These are phyloP conservation scores for Pharus latifolius DNA, from an alignment of 176 grass and related monocot genomes.

Conservation along the genomic window DNA sequence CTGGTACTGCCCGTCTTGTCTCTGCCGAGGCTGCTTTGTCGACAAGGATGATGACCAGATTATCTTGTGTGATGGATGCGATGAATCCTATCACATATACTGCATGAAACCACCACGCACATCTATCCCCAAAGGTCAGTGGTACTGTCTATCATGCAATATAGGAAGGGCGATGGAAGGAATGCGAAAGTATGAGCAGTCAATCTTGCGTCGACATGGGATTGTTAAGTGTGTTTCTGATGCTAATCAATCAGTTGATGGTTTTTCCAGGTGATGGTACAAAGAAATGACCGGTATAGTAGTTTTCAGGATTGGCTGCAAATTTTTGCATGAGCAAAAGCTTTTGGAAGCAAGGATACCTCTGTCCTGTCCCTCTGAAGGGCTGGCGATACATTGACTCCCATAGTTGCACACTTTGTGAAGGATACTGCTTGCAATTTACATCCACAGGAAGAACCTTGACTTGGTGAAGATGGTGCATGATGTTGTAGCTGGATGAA, in stretches of 20 bases:
- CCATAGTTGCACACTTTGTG: constrained; percentile 13
- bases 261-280: not conserved
- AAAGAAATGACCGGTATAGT: not conserved
- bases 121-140: constrained; percentile 53
- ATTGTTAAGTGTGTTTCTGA: not conserved
- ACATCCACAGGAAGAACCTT: constrained; percentile 9
- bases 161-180: constrained; percentile 36
- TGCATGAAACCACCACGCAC: constrained; percentile 59
- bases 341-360: not conserved
- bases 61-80: constrained; percentile 78
- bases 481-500: not conserved
- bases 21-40: constrained; percentile 68
- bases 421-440: not conserved
- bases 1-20: constrained; percentile 97
- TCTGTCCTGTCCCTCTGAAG: constrained; percentile 19
- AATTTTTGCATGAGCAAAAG: not conserved
- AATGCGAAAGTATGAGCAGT: constrained; percentile 59
- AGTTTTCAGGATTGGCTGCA: not conserved
- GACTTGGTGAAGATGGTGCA: constrained; percentile 13
- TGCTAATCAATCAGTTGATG: not conserved
- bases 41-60: constrained; percentile 66
- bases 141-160: constrained; percentile 67
- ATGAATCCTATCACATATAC: constrained; percentile 81
- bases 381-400: constrained; percentile 22
- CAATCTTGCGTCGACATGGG: constrained; percentile 31